Conservation (phyloP, 148 eudicot species). For the Pouteria glomerata region DNA sequence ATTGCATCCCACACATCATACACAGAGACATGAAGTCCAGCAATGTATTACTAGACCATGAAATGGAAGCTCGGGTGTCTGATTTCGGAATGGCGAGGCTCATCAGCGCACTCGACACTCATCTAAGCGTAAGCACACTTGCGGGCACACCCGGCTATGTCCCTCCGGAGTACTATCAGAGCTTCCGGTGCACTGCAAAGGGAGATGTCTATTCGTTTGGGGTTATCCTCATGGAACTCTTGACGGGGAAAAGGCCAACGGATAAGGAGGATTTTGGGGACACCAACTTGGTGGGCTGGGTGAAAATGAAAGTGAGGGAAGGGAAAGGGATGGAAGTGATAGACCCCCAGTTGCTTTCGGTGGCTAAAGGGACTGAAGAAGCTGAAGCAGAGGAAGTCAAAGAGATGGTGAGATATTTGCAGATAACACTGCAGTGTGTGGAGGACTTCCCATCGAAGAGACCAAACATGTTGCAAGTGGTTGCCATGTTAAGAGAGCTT, state of each 20-base stretch:
- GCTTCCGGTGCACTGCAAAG: constrained; percentile 90
- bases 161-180: constrained; percentile 96
- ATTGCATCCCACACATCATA: constrained; percentile 94
- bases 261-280: constrained; percentile 97
- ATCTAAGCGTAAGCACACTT: constrained; percentile 87
- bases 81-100: constrained; percentile 99
- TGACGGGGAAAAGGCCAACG: constrained; percentile 84
- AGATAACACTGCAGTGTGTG: constrained; percentile 70
- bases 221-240: constrained; percentile 71
- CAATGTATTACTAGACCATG: constrained; percentile 71
- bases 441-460: constrained; percentile 93
- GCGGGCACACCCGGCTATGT: constrained; percentile 99
- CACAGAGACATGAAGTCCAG: constrained; percentile 98
- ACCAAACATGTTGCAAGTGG: constrained; percentile 93
- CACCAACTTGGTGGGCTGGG: constrained; percentile 95
- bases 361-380: constrained; percentile 31
- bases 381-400: constrained; percentile 63
- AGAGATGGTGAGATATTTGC: constrained; percentile 77
- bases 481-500: constrained; percentile 87
- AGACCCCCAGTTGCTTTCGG: constrained; percentile 51
- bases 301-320: constrained; percentile 84
- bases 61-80: constrained; percentile 84
- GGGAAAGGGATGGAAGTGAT: constrained; percentile 91
- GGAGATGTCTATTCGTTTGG: constrained; percentile 95
- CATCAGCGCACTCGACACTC: constrained; percentile 91